These are phyloP conservation scores for Sclerotinia spermophila DNA, from an alignment of 2,329 filamentous ascomycete genomes.

Conservation along the genomic window DNA sequence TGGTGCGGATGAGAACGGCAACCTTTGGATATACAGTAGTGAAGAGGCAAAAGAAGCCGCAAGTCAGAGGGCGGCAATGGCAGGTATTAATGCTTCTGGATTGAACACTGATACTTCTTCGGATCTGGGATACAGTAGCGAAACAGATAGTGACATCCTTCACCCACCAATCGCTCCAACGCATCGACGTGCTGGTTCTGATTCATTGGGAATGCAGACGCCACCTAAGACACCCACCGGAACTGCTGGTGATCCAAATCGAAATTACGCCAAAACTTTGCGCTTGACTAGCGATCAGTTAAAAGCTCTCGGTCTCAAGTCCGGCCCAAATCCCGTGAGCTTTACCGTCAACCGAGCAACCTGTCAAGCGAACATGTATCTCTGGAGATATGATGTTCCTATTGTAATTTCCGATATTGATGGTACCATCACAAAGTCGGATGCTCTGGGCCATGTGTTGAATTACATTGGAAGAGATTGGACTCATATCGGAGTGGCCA, in stretches of 20 bases:
- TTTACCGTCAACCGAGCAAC: conserved; percentile 96
- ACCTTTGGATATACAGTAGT: conserved; percentile 99
- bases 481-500: conserved; percentile 95
- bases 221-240: conserved; percentile 67
- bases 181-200: conserved; percentile 58
- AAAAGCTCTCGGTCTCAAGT: conserved; percentile 75
- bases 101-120: conserved; percentile 65
- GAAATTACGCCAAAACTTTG: conserved; percentile 94
- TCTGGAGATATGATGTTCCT: conserved; percentile 86
- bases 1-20: conserved; percentile 90
- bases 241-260: conserved; percentile 63
- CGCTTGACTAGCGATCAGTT: conserved; percentile 93
- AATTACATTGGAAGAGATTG: conserved; percentile 97
- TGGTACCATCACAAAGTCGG: conserved; percentile 97
- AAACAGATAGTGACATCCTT: conserved; percentile 62
- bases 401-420: conserved; percentile 99
- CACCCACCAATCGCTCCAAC: conserved; percentile 45
- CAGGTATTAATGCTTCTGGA: conserved; percentile 40
- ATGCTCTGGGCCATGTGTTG: conserved; percentile 87
- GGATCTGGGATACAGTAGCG: conserved; percentile 93
- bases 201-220: conserved; percentile 52
- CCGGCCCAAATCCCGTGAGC: conserved; percentile 88
- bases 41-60: conserved; percentile 93
- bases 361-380: conserved; percentile 87
- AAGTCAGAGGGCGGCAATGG: conserved; percentile 57